Percentiles rank a stretch among this genome's conserved stretches.
phyloP scores from a whole-genome alignment of 306 rosid species.

The Vigna trinervia region DNA sequence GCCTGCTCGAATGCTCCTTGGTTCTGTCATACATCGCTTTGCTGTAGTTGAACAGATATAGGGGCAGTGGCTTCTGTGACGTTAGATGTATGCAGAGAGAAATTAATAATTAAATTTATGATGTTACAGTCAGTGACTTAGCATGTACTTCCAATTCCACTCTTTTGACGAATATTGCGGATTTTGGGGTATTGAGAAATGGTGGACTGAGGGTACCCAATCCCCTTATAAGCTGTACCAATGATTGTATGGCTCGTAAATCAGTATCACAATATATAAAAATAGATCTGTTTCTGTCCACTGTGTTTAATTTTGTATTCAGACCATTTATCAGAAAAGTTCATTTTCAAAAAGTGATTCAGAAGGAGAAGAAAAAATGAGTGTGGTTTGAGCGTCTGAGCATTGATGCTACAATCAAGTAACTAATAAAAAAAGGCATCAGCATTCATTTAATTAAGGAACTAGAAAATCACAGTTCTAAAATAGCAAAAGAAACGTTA shows the following conservation, averaged over 20 bases:
- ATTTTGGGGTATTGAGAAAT: no score
- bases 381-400: neutral
- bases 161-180: no score
- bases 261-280: neutral
- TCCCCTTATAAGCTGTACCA: no score
- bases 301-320: neutral
- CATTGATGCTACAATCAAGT: neutral
- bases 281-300: neutral
- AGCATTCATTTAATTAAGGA: neutral
- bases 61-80: neutral
- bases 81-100: slow-evolving; percentile 7
- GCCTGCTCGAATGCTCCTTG: neutral
- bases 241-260: neutral
- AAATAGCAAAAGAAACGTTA: neutral
- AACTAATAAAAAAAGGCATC: neutral
- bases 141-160: no score
- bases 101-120: neutral
- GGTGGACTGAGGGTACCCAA: no score
- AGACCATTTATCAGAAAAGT: neutral
- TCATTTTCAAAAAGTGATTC: neutral
- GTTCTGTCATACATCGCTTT: neutral
- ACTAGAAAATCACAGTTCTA: neutral
- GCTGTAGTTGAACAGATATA: neutral
- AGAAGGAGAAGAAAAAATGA: neutral
- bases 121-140: no score